Evolutionary conservation across 306 rosid species (phyloP), one percentile per base, ranked within the genome.

Genomic region (Gynostemma pentaphyllum): DNA sequence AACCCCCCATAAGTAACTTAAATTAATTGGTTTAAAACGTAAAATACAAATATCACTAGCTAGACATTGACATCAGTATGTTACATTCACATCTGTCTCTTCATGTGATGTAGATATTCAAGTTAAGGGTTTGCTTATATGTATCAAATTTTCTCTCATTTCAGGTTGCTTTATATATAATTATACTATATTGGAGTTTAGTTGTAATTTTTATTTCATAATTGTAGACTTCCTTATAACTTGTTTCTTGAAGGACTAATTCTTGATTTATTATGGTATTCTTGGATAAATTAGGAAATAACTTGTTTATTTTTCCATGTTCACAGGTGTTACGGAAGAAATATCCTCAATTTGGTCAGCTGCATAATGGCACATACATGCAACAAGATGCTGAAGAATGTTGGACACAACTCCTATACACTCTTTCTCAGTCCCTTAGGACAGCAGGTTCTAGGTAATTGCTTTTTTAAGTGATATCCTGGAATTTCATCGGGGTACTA

Each of bases 301-400:
- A 15, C 16, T 34, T 64, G 54, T 56, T 76, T 64, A 64, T 66
- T 70, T 70, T 42, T 59, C 65, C 19, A 21, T 71, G 45, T 62
- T 75, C 65, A 66, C 87, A 94, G 99, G 88, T 94, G 11, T 75
- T 94, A 65, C 84, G 95, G 48, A 94, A 94, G 72, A 94, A 88
- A 70, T 88, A 84, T 76, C 99, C 99, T 72, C 99, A 94, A 67
- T 94, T 94, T 80, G 97, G 85, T 68, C 99, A 94, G 84, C 78
- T 84, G 73, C 99, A 94, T 64, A 86, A 89, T 65, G 87, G 86
- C 45, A 77, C 69, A 72, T 94, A 80, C 85, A 88, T 94, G 99
- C 99, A 94, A 72, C 99, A 94, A 95, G 99, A 94, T 68, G 97
- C 99, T 72, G 97, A 94, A 88, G 99, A 94, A 78, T 94, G 99